phyloP scores from a whole-genome alignment of 345 rosid species.

The Boechera retrofracta region DNA sequence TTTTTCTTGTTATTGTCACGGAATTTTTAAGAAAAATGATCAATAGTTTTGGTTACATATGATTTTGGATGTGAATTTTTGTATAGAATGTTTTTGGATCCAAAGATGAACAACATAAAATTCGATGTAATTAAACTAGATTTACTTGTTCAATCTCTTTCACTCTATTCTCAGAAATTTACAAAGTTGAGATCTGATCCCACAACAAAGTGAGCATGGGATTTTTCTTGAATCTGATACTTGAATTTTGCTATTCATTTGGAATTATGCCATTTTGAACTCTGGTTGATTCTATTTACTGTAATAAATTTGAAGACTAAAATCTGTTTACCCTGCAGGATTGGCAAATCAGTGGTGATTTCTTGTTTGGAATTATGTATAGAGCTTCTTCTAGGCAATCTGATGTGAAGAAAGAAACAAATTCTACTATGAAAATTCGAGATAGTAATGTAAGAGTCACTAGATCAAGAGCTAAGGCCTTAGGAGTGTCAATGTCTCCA shows the following conservation, averaged over 20 bases:
- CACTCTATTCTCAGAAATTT: not conserved
- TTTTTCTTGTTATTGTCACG: conserved; percentile 6
- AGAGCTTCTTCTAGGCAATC: conserved; percentile 46
- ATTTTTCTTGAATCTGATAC: not conserved
- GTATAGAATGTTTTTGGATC: not conserved
- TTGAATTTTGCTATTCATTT: not conserved
- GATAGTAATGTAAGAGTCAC: conserved; percentile 58
- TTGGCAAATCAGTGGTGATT: not conserved
- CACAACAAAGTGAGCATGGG: not conserved
- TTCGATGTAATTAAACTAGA: not conserved
- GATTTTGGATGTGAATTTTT: not conserved
- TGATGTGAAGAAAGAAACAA: conserved; percentile 61
- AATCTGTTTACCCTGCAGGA: conserved; percentile 26
- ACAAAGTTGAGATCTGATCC: not conserved
- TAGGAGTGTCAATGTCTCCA: conserved; percentile 55
- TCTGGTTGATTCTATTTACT: not conserved
- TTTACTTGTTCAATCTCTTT: not conserved
- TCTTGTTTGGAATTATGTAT: conserved; percentile 18
- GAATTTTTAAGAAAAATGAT: not conserved
- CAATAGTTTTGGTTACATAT: not conserved
- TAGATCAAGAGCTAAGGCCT: conserved; percentile 72
- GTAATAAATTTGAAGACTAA: not conserved
- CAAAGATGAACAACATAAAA: not conserved
- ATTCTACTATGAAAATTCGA: conserved; percentile 42
- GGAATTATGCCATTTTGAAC: not conserved